Base-by-base conservation (phyloP, 495 filamentous ascomycete genomes). In the Penicillium egyptiacum region DNA sequence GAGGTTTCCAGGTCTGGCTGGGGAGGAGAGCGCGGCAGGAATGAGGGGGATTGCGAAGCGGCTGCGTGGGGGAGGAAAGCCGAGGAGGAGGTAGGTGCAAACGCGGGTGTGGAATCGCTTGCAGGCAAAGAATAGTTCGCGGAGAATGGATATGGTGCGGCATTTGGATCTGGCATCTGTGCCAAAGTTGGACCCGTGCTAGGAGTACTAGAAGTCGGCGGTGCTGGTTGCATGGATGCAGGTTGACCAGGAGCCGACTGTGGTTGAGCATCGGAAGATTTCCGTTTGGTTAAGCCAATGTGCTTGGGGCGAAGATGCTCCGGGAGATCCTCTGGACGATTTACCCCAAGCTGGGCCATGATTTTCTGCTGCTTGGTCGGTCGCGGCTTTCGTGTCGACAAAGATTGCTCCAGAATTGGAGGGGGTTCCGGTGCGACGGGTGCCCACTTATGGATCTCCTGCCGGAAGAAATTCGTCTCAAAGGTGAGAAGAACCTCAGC, bases 291-390 rank as follows among this genome's bases (percentile, higher is more conserved):
- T 22, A 86, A 74, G 53, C 75, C 83, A 60, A 88, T 84, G 0
- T 84, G 82, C 71, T 95, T 96, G 8, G 87, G 82, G 37, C 89
- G 85, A 50, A 92, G 79, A 57, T 86, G 83, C 58, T 88, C 84
- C 1, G 94, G 94, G 0, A 98, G 82, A 56, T 96, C 88, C 41
- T 97, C 95, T 0, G 90, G 90, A 62, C 91, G 87, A 2, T 88
- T 85, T 11, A 98, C 87, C 28, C 91, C 91, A 40, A 91, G 83
- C 60, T 92, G 86, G 8, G 83, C 83, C 84, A 99, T 91, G 60
- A 98, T 80, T 76, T 97, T 98, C 71, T 98, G 93, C 64, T 96
- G 85, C 72, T 99, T 99, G 3, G 94, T 99, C 12, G 94, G 94
- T 9, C 94, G 86, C 33, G 95, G 95, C 71, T 99, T 99, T 44